phyloP scores from a whole-genome alignment of 1,284 basidiomycete genomes.

The Ustilago nuda region DNA sequence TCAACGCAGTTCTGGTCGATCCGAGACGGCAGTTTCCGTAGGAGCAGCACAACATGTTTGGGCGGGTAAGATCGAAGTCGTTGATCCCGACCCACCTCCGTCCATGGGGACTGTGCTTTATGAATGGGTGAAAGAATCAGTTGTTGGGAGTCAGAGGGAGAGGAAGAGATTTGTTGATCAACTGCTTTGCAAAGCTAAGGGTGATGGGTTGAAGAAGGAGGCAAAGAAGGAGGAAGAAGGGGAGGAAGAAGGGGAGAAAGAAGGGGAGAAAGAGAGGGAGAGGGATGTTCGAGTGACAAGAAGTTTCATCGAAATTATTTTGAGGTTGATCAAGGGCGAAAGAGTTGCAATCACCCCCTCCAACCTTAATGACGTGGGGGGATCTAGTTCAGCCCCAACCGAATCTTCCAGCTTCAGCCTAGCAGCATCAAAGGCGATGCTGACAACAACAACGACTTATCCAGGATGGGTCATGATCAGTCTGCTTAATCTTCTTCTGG shows the following conservation, averaged over 20 bases:
- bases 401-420: too few relatives aligned
- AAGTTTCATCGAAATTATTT: conserved; percentile 21
- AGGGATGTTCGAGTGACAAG: conserved; percentile 14
- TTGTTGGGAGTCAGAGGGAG: conserved; percentile 79
- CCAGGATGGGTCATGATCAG: conserved; percentile 26
- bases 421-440: neutral
- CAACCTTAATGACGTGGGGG: neutral
- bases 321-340: conserved; percentile 31
- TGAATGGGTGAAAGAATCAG: conserved; percentile 84
- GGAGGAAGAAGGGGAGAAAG: conserved; percentile 71
- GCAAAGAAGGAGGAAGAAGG: conserved; percentile 77
- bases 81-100: conserved; percentile 94
- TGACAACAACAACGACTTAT: conserved; percentile 14
- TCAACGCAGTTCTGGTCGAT: conserved; percentile 77
- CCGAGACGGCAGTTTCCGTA: conserved; percentile 69
- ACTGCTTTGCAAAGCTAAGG: conserved; percentile 77
- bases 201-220: neutral
- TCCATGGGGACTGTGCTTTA: conserved; percentile 90
- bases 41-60: conserved; percentile 73
- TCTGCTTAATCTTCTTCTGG: conserved; percentile 19
- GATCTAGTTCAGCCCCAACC: neutral
- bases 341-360: neutral
- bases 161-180: conserved; percentile 88
- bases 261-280: conserved; percentile 73
- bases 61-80: conserved; percentile 90